Base-by-base conservation (phyloP, 2,329 filamentous ascomycete species). In the Cordyceps cicadae region DNA sequence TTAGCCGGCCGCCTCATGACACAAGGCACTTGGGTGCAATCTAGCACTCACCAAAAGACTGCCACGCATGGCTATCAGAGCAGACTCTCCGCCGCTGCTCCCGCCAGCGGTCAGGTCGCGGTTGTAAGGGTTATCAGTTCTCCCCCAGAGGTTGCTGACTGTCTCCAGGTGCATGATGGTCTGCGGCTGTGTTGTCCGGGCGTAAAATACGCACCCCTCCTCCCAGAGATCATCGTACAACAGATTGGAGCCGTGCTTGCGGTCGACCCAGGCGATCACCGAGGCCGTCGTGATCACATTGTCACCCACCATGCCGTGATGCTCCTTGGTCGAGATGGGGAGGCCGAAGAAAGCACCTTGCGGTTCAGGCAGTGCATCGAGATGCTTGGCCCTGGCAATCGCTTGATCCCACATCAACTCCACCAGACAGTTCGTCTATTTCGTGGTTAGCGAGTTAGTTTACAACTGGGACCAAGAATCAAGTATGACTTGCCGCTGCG, bases 101-200 rank as follows among this genome's bases (percentile, higher is more conserved):
- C 88, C 87, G 5, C 87, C 87, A 0, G 84, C 78, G 0, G 82
- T 84, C 37, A 86, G 75, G 21, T 77, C 73, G 1, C 82, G 77
- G 62, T 87, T 88, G 61, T 80, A 75, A 0, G 87, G 87, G 66
- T 88, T 89, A 3, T 87, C 72, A 0, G 83, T 83, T 39, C 82
- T 78, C 1, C 85, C 86, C 61, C 81, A 85, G 21, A 87, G 70
- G 64, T 89, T 87, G 66, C 86, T 87, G 46, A 80, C 77, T 3
- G 79, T 82, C 67, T 88, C 86, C 43, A 86, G 68, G 17, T 77
- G 76, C 69, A 77, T 77, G 53, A 85, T 72, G 0, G 77, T 79
- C 65, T 85, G 82, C 0, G 87, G 86, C 6, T 88, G 79, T 60
- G 87, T 89, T 0, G 87, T 89, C 70, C 89, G 88, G 62, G 83